These are phyloP conservation scores for Conidiobolus incongruus DNA, from an alignment of 371 early-diverging fungal species.

Conservation along the genomic window DNA sequence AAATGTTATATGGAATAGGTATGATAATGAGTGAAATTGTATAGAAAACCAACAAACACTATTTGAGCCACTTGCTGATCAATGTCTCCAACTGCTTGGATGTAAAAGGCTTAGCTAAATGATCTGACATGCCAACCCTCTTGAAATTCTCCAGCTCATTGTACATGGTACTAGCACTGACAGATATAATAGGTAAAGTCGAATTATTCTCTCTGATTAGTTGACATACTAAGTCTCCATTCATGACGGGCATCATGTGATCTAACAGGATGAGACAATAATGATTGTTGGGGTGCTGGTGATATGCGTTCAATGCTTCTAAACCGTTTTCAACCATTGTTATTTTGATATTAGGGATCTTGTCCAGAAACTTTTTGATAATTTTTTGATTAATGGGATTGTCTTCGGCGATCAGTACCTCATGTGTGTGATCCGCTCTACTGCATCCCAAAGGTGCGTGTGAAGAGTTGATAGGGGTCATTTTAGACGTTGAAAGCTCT, in stretches of 20 bases:
- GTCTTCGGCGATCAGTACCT: neutral
- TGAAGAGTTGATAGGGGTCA: no score
- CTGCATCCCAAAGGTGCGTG: no score
- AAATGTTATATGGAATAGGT: no score
- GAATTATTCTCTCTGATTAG: neutral
- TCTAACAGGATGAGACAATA: neutral
- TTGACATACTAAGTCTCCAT: neutral
- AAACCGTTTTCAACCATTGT: neutral
- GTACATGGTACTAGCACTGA: neutral
- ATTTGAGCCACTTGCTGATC: no score
- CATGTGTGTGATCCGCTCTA: no score
- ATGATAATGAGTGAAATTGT: no score
- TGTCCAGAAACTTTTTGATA: neutral
- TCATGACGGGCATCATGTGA: neutral
- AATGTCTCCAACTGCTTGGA: no score
- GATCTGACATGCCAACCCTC: neutral
- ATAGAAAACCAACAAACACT: no score
- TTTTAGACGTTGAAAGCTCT: no score
- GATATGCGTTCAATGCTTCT: neutral
- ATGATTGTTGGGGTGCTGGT: neutral
- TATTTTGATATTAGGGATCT: neutral
- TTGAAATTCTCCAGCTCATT: neutral
- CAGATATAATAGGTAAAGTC: neutral
- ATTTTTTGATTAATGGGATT: neutral
- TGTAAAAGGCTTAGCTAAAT: neutral